Base-by-base conservation (phyloP, 2,329 filamentous ascomycete genomes). In the Microcyclosporella mali region DNA sequence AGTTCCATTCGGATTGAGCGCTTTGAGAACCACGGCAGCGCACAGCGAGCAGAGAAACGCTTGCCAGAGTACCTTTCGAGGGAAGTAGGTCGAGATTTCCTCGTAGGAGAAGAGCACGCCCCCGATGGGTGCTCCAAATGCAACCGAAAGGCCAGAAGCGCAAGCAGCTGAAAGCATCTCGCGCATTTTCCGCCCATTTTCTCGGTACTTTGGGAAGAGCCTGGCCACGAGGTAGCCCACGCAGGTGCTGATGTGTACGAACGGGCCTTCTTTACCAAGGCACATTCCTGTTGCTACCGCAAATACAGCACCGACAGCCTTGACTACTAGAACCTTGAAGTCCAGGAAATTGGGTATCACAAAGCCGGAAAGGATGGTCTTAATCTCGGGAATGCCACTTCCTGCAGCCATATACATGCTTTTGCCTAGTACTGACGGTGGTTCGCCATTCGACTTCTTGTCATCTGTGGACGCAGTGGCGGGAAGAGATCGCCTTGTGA, bases 71-170 rank as follows among this genome's bases (percentile, higher is more conserved):
- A 75, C 72, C 48, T 74, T 76, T 2, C 74, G 65, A 0, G 76
- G 77, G 40, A 80, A 80, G 46, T 79, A 78, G 0, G 75, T 79
- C 48, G 69, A 73, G 47, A 80, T 78, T 61, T 80, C 77, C 56
- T 77, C 74, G 43, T 79, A 79, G 33, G 70, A 73, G 57, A 81
- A 81, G 3, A 81, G 62, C 0, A 81, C 77, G 7, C 77, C 77
- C 1, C 77, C 77, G 39, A 81, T 79, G 0, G 78, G 78, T 15
- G 78, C 77, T 4, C 78, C 78, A 50, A 81, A 81, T 0, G 77
- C 78, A 21, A 81, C 78, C 14, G 72, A 75, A 36, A 81, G 59
- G 2, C 77, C 78, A 10, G 75, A 66, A 0, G 77, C 74, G 49
- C 75, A 79, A 2, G 74, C 73, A 2, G 76, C 75, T 33, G 72